phyloP scores from a whole-genome alignment of 2,329 filamentous ascomycete genomes.

The Colletotrichum lindemuthianum region DNA sequence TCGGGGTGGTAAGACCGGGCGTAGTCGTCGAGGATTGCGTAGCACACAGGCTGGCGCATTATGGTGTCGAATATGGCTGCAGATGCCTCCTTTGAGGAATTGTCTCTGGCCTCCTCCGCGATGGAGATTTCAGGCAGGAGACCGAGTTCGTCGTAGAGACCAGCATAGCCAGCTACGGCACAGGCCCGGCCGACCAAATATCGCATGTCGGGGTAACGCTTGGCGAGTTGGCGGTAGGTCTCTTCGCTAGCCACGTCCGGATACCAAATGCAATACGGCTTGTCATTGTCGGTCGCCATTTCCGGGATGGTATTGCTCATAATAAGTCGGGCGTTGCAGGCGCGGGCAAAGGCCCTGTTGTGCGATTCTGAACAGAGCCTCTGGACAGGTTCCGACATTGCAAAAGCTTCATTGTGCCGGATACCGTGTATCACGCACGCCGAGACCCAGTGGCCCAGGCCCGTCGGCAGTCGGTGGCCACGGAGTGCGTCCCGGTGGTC shows the following conservation, averaged over 20 bases:
- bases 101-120: slow-evolving; percentile 50
- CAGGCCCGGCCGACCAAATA: slow-evolving; percentile 54
- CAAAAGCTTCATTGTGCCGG: slow-evolving; percentile 3
- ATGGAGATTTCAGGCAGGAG: slow-evolving; percentile 51
- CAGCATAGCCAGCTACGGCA: slow-evolving; percentile 49
- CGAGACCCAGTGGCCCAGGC: background rate
- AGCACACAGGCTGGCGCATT: slow-evolving; percentile 43
- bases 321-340: slow-evolving; percentile 46
- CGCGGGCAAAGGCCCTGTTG: slow-evolving; percentile 1
- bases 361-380: slow-evolving; percentile 6
- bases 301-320: slow-evolving; percentile 49
- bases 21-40: slow-evolving; percentile 51
- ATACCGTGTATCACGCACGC: slow-evolving; percentile 4
- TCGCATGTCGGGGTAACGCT: slow-evolving; percentile 44
- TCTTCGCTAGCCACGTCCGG: slow-evolving; percentile 48
- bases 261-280: slow-evolving; percentile 55
- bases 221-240: slow-evolving; percentile 47
- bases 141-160: slow-evolving; percentile 49
- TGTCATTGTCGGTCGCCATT: slow-evolving; percentile 36
- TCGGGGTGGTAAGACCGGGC: slow-evolving; percentile 35
- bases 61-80: slow-evolving; percentile 45
- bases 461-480: slow-evolving; percentile 1
- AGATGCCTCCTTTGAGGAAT: slow-evolving; percentile 39
- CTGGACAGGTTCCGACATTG: background rate
- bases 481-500: slow-evolving; percentile 3